Conservation (phyloP, 805 yeast species). For the Middelhovenomyces tepae region DNA sequence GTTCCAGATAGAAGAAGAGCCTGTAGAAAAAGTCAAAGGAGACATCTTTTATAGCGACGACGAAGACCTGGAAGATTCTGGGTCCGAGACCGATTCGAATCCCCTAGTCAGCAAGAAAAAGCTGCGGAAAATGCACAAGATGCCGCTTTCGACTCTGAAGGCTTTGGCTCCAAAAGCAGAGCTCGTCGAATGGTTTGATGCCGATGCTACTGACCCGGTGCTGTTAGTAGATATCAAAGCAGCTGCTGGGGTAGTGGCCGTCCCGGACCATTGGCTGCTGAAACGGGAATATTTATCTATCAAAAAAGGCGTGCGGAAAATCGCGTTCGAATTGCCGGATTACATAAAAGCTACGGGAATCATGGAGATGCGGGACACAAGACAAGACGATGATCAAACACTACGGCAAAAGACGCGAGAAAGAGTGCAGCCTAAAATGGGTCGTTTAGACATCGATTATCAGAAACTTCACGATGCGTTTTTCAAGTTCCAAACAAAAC, state of each 20-base stretch:
- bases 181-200: constrained; percentile 78
- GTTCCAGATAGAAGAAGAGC: constrained; percentile 24
- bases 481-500: constrained; percentile 71
- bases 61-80: constrained; percentile 22
- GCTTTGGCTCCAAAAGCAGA: constrained; percentile 55
- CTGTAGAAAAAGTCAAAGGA: constrained; percentile 12
- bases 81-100: constrained; percentile 22
- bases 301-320: constrained; percentile 55
- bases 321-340: constrained; percentile 69
- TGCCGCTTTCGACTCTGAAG: constrained; percentile 63
- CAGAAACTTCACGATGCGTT: constrained; percentile 77
- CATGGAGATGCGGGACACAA: constrained; percentile 68
- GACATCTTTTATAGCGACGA: constrained; percentile 27
- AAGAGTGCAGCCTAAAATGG: constrained; percentile 83
- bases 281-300: constrained; percentile 67
- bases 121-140: constrained; percentile 41
- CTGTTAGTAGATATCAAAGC: constrained; percentile 57
- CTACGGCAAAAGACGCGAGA: constrained; percentile 71
- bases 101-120: constrained; percentile 37
- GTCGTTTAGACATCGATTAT: constrained; percentile 77
- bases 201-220: constrained; percentile 72
- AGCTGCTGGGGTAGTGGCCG: constrained; percentile 56
- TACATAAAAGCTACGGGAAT: constrained; percentile 79
- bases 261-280: constrained; percentile 78
- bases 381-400: constrained; percentile 39